phyloP scores from a whole-genome alignment of 768 basidiomycete species.

The Suillus discolor region DNA sequence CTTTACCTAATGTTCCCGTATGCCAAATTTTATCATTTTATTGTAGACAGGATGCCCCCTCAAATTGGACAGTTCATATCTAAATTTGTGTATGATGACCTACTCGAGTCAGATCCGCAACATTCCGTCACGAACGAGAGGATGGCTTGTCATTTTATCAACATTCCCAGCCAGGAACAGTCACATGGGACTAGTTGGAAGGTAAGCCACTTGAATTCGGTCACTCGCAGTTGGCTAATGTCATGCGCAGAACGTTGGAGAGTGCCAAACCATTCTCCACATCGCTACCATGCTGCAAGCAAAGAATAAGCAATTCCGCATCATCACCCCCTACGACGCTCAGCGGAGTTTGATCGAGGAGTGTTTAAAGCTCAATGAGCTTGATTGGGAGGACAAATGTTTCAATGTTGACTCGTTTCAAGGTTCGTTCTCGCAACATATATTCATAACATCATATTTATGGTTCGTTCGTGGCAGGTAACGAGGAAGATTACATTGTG shows the following conservation, averaged over 20 bases:
- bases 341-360: slow-evolving; percentile 65
- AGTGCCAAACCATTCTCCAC: slow-evolving; percentile 56
- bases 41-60: slow-evolving; percentile 79
- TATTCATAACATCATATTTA: slow-evolving; percentile 5
- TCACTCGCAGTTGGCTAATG: no score
- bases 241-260: slow-evolving; percentile 46
- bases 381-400: slow-evolving; percentile 67
- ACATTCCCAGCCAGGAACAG: slow-evolving; percentile 48
- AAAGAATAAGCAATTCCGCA: slow-evolving; percentile 50
- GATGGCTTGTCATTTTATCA: slow-evolving; percentile 65
- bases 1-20: slow-evolving; percentile 1
- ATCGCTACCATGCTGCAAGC: slow-evolving; percentile 60
- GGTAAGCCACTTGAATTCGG: no score
- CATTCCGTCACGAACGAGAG: slow-evolving; percentile 49
- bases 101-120: slow-evolving; percentile 54
- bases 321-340: slow-evolving; percentile 83
- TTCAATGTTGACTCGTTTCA: slow-evolving; percentile 84
- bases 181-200: slow-evolving; percentile 40
- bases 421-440: slow-evolving; percentile 45
- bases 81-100: slow-evolving; percentile 57
- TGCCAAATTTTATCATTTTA: slow-evolving; percentile 13
- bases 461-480: slow-evolving; percentile 48
- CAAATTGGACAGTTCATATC: slow-evolving; percentile 78
- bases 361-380: slow-evolving; percentile 46
- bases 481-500: slow-evolving; percentile 80